Conservation (phyloP, 2,329 filamentous ascomycete species). For the Diplodia mutila region DNA sequence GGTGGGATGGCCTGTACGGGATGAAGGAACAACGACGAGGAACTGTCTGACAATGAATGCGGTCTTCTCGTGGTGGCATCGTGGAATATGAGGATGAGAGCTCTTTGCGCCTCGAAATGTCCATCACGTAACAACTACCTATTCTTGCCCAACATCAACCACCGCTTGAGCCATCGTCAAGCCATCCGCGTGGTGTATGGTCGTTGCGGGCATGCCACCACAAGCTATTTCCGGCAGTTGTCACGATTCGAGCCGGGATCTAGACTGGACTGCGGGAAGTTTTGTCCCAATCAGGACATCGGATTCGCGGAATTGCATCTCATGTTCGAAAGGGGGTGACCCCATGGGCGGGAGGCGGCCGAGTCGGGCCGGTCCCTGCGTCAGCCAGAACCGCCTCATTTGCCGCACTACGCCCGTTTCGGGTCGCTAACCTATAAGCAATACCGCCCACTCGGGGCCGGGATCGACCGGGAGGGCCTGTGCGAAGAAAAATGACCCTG, state of each 20-base stretch:
- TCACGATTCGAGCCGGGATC: neutral
- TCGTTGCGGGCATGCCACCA: too few species aligned
- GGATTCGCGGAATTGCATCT: neutral
- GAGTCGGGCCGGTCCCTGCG: conserved; percentile 6
- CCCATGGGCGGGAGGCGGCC: neutral
- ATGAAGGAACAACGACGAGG: neutral
- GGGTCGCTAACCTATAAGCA: neutral
- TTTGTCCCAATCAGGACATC: too few species aligned
- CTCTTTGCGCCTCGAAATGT: neutral
- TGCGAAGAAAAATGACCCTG: too few species aligned
- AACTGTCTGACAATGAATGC: neutral
- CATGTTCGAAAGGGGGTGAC: conserved; percentile 1
- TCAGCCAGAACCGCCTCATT: neutral
- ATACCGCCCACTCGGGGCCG: neutral
- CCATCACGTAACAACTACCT: neutral
- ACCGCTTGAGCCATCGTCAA: neutral
- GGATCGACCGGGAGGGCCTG: neutral
- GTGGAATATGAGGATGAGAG: neutral
- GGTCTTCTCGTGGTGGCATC: neutral
- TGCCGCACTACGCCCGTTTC: neutral
- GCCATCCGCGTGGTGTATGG: too few species aligned
- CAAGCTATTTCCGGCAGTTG: neutral
- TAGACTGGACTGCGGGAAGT: conserved; percentile 15
- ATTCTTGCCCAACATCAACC: neutral
- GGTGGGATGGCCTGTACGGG: neutral